A percentile compares a stretch with the other conserved stretches of the same genome.
phyloP scores from a whole-genome alignment of 192 early-diverging fungal genomes.

The Entomortierella chlamydospora region DNA sequence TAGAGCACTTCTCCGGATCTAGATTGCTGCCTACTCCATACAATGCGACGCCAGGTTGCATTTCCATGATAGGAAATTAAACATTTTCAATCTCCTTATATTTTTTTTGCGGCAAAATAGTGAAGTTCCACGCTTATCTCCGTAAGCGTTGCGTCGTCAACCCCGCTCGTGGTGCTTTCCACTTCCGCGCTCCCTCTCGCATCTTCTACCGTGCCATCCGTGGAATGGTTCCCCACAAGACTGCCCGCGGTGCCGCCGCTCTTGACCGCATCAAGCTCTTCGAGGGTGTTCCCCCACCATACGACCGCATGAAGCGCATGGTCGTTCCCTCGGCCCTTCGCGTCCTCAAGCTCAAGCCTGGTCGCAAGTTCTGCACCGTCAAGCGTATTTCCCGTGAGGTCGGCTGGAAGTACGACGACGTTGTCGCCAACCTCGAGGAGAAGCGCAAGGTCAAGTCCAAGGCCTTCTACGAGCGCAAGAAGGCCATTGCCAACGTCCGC shows the following conservation, averaged over 20 bases:
- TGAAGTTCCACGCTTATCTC: slow-evolving; percentile 96
- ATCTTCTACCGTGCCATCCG: slow-evolving; percentile 98
- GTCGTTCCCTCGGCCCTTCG: slow-evolving; percentile 97
- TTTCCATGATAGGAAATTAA: too few relatives aligned
- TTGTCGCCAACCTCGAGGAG: slow-evolving; percentile 96
- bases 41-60: too few relatives aligned
- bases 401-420: slow-evolving; percentile 99
- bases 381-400: slow-evolving; percentile 95
- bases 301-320: slow-evolving; percentile 96
- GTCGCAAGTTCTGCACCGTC: slow-evolving; percentile 97
- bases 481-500: slow-evolving; percentile 79
- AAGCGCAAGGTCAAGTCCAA: slow-evolving; percentile 96
- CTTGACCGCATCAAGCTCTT: slow-evolving; percentile 99
- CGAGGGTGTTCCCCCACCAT: slow-evolving; percentile 98
- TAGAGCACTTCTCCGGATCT: too few relatives aligned
- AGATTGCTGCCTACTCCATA: too few relatives aligned
- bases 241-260: slow-evolving; percentile 96
- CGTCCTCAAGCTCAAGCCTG: slow-evolving; percentile 96
- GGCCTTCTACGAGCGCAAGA: slow-evolving; percentile 93
- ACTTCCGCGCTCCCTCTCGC: slow-evolving; percentile 97
- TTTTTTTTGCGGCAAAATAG: slow-evolving; percentile 51
- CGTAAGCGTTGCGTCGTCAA: slow-evolving; percentile 98
- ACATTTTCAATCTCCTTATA: not conserved
- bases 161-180: slow-evolving; percentile 97
- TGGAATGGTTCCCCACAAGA: slow-evolving; percentile 99